These are phyloP conservation scores for Cylindricascospora bacillispora DNA, from an alignment of 1,139 yeast genomes.

Conservation along the genomic window DNA sequence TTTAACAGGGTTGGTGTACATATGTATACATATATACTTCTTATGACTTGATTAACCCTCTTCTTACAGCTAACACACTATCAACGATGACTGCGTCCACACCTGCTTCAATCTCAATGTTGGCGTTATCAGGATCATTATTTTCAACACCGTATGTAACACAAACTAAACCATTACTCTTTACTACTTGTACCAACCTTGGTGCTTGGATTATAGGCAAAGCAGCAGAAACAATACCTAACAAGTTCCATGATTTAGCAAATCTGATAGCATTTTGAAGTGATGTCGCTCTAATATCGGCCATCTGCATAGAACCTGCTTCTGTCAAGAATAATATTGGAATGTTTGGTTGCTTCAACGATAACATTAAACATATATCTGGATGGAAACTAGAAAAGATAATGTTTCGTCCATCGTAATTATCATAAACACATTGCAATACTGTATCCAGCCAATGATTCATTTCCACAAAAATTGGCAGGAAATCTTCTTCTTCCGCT, in stretches of 20 bases:
- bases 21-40: neutral
- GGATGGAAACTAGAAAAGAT: constrained; percentile 93
- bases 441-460: constrained; percentile 84
- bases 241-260: constrained; percentile 80
- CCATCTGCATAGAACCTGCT: constrained; percentile 71
- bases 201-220: constrained; percentile 78
- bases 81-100: constrained; percentile 98
- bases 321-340: constrained; percentile 86
- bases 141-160: constrained; percentile 83
- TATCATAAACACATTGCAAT: constrained; percentile 65
- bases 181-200: constrained; percentile 75
- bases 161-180: constrained; percentile 83
- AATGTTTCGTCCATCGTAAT: constrained; percentile 69
- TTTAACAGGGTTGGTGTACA: neutral
- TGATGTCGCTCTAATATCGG: constrained; percentile 79
- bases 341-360: constrained; percentile 85
- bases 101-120: constrained; percentile 81
- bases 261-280: constrained; percentile 86
- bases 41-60: constrained; percentile 40
- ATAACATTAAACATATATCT: constrained; percentile 72
- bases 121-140: constrained; percentile 76
- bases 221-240: constrained; percentile 89
- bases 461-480: constrained; percentile 70
- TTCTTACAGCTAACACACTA: constrained; percentile 83
- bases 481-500: constrained; percentile 81